Evolutionary conservation across 2,329 filamentous ascomycete species (phyloP).

Genomic region (Zymoseptoria tritici): DNA sequence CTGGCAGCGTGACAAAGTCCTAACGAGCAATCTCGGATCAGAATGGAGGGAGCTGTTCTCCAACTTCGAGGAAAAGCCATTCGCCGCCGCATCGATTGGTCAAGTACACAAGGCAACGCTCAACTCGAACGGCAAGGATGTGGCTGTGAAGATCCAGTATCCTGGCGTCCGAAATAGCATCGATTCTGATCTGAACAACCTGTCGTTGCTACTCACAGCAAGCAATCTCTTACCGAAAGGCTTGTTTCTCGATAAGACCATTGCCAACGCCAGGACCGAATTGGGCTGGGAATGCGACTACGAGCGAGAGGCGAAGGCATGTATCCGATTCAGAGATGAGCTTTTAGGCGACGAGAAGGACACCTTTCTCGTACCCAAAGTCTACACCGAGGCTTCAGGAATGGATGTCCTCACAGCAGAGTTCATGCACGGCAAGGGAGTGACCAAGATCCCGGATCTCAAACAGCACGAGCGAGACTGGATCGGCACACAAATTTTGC

Average conservation of each 20-base stretch:
- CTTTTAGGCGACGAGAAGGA: slow-evolving; percentile 68
- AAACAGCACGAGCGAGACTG: slow-evolving; percentile 82
- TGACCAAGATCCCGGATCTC: slow-evolving; percentile 68
- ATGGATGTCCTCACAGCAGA: slow-evolving; percentile 88
- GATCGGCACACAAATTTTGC: slow-evolving; percentile 90
- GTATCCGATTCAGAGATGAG: slow-evolving; percentile 59
- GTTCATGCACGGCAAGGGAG: slow-evolving; percentile 75
- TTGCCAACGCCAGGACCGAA: slow-evolving; percentile 86
- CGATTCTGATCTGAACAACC: slow-evolving; percentile 90
- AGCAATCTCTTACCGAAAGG: slow-evolving; percentile 85
- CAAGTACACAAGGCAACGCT: slow-evolving; percentile 86
- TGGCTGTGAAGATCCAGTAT: slow-evolving; percentile 96
- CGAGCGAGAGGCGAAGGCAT: slow-evolving; percentile 75
- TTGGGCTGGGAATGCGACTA: slow-evolving; percentile 98
- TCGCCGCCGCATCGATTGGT: slow-evolving; percentile 93
- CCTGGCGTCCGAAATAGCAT: slow-evolving; percentile 94
- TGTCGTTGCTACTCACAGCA: slow-evolving; percentile 82
- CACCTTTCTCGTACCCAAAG: slow-evolving; percentile 70
- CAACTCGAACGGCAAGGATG: slow-evolving; percentile 62
- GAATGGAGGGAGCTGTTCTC: slow-evolving; percentile 80
- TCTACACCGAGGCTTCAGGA: slow-evolving; percentile 72
- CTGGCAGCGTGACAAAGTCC: slow-evolving; percentile 81
- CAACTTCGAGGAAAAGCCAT: slow-evolving; percentile 81
- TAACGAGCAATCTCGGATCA: slow-evolving; percentile 67
- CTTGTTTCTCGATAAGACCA: slow-evolving; percentile 92